These are phyloP conservation scores for Apocynum venetum DNA, from an alignment of 257 asterid species.

Conservation along the genomic window DNA sequence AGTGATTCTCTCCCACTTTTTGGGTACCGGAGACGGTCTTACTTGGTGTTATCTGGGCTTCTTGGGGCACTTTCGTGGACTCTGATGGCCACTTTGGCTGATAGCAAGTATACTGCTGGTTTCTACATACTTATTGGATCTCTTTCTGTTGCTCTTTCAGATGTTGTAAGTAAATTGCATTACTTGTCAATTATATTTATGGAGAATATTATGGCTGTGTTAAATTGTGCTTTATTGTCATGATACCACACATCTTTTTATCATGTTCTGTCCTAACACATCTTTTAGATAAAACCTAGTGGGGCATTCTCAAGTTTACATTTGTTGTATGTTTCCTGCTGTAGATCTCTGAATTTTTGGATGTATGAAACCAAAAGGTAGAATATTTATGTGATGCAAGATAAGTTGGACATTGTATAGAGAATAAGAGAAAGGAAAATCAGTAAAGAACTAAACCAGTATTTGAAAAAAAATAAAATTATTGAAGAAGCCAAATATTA, in stretches of 20 bases:
- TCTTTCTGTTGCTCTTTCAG: conserved; percentile 94
- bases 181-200: conserved; percentile 8
- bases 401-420: neutral
- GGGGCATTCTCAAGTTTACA: neutral
- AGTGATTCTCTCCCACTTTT: conserved; percentile 92
- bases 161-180: conserved; percentile 67
- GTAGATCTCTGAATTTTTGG: neutral
- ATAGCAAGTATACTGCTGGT: conserved; percentile 85
- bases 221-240: neutral
- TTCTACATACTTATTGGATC: conserved; percentile 94
- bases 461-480: neutral
- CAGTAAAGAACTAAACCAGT: neutral
- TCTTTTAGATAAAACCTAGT: neutral
- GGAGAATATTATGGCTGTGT: neutral
- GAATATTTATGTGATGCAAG: neutral
- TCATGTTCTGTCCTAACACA: neutral
- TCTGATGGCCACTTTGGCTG: conserved; percentile 88
- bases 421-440: neutral
- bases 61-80: conserved; percentile 94
- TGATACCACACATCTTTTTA: neutral
- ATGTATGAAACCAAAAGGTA: neutral
- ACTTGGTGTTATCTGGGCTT: conserved; percentile 91
- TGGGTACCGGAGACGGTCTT: conserved; percentile 96
- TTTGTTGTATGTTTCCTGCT: neutral
- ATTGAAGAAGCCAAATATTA: neutral